Evolutionary conservation across 2,329 filamentous ascomycete species (phyloP).

Genomic region (Teratosphaeria pseudoeucalypti): DNA sequence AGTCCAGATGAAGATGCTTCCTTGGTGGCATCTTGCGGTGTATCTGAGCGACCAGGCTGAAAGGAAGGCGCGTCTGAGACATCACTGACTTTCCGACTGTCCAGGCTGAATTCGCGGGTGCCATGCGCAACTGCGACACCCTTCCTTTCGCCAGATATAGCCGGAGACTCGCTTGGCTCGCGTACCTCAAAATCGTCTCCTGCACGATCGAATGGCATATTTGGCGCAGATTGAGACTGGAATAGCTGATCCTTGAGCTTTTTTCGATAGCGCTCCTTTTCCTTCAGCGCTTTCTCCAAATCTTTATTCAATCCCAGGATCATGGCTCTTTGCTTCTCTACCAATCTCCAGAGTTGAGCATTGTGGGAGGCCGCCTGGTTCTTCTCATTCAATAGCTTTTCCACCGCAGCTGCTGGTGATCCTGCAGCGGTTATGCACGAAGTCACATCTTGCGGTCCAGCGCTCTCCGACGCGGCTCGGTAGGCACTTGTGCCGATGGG

Average conservation of each 20-base stretch:
- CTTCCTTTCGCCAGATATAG: slow-evolving; percentile 3
- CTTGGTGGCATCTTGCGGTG: slow-evolving; percentile 17
- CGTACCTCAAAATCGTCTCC: slow-evolving; percentile 10
- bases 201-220: slow-evolving; percentile 11
- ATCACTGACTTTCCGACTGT: slow-evolving; percentile 21
- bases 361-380: slow-evolving; percentile 82
- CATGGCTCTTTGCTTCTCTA: slow-evolving; percentile 93
- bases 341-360: slow-evolving; percentile 82
- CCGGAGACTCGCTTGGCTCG: slow-evolving; percentile 21
- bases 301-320: slow-evolving; percentile 91
- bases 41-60: slow-evolving; percentile 19
- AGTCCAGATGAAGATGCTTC: slow-evolving; percentile 7
- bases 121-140: neutral
- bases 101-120: slow-evolving; percentile 17
- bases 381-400: slow-evolving; percentile 84
- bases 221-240: slow-evolving; percentile 28
- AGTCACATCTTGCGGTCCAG: slow-evolving; percentile 64
- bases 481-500: slow-evolving; percentile 18
- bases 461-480: slow-evolving; percentile 45
- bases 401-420: slow-evolving; percentile 78
- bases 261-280: slow-evolving; percentile 87
- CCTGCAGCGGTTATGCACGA: slow-evolving; percentile 74
- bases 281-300: slow-evolving; percentile 77
- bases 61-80: slow-evolving; percentile 11
- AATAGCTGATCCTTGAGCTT: slow-evolving; percentile 69